Base-by-base conservation (phyloP, 768 basidiomycete species). In the Chlorophyllum brunneum region DNA sequence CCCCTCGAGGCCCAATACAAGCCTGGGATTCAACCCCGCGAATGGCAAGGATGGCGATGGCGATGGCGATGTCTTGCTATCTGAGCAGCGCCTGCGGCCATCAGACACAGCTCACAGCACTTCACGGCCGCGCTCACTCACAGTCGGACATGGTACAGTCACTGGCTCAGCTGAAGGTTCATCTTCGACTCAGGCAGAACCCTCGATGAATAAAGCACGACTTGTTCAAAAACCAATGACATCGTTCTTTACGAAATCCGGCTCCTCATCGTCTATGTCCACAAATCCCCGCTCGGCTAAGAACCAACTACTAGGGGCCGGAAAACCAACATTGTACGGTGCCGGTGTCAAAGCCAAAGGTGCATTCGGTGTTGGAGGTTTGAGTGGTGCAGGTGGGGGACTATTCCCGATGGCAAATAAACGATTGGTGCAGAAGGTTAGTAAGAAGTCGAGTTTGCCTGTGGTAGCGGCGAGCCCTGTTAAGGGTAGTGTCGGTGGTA, bases 1-100 rank as follows among this genome's bases (percentile, higher is more conserved):
- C 2, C 87, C 85, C 2, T 74, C 73, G 20, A 65, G 86, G 36
- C 86, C 88, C 1, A 86, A 77, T 48, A 86, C 86, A 2, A 86
- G 82, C 51, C 66, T 88, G 70, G 88, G 85, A 27, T 86, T 88
- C 63, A 77, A 79, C 47, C 65, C 61, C 30, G 71, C 73, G 20
- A 57, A 54, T 13, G 56, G 59, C 18, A 65, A 63, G 22, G 63
- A 65, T 36, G 34, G 34, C 10, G 62, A 67, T 38, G 62, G 64
- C 16, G 63, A 67, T 38, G 61, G 64, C 16, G 63, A 61, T 29
- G 24, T 33, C 27, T 16, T 45, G 13, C 24, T 55, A 4, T 18
- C 45, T 34, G 48, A 42, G 38, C 57, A 58, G 48, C 54, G 48
- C 30, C 45, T 65, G 47, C n/a, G 13, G 3, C 16, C 41, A 24